Percentiles rank a stretch among this genome's conserved stretches.
These are phyloP conservation scores for Mycena filopes DNA, from an alignment of 768 basidiomycete genomes.

Conservation along the genomic window DNA sequence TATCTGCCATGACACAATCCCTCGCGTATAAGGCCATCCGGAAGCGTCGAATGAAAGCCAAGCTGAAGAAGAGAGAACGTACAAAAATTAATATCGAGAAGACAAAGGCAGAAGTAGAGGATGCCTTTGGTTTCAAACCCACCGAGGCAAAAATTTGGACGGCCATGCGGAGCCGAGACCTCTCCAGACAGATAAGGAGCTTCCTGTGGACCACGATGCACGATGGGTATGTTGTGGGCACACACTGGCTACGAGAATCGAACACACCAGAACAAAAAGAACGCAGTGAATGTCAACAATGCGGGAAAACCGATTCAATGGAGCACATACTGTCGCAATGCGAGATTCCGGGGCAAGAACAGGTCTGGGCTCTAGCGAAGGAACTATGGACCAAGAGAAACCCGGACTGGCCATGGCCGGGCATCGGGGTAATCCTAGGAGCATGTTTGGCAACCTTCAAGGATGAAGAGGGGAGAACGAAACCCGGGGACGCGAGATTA, in stretches of 20 bases:
- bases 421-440: background rate
- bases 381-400: constrained; percentile 7
- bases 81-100: constrained; percentile 13
- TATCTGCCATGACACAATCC: constrained; percentile 32
- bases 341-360: constrained; percentile 24
- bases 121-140: background rate
- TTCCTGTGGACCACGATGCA: constrained; percentile 36
- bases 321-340: constrained; percentile 38
- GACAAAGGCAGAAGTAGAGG: constrained; percentile 14
- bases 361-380: constrained; percentile 12
- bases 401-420: constrained; percentile 10
- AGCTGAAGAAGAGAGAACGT: background rate
- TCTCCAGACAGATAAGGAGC: background rate
- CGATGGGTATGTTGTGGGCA: constrained; percentile 34
- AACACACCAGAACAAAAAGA: constrained; percentile 8
- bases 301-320: constrained; percentile 27
- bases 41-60: background rate
- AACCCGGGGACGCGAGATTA: constrained; percentile 11
- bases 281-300: constrained; percentile 20
- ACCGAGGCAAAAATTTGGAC: constrained; percentile 26
- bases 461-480: background rate
- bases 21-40: constrained; percentile 31
- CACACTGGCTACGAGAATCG: constrained; percentile 24
- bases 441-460: background rate
- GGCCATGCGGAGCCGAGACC: constrained; percentile 23